A percentile compares a stretch with the other conserved stretches of the same genome.
Conservation (phyloP, 2,329 filamentous ascomycete genomes). For the Claviceps quebecensis region DNA sequence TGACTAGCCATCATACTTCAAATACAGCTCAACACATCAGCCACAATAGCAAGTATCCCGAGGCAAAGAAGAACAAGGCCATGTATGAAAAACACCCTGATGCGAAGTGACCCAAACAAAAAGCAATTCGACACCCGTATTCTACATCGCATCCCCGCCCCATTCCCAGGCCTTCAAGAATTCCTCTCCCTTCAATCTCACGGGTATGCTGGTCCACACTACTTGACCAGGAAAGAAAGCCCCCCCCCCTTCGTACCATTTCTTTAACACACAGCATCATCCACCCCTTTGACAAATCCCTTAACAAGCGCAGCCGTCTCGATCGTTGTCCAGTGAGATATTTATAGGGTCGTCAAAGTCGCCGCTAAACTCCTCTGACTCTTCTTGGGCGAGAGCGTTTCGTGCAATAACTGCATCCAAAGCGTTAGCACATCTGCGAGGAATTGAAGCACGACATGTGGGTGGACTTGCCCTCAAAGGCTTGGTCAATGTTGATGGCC, state of each 20-base stretch:
- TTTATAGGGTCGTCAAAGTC: constrained; percentile 98
- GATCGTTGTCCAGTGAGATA: constrained; percentile 88
- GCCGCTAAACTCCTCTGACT: constrained; percentile 92
- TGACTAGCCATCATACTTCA: not conserved
- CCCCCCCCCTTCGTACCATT: not conserved
- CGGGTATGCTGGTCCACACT: constrained; percentile 6
- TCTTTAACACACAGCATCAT: not conserved
- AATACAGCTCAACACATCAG: not conserved
- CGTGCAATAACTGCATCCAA: constrained; percentile 66
- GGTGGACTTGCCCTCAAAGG: constrained; percentile 44
- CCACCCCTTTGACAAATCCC: not conserved
- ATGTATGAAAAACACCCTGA: constrained; percentile 3
- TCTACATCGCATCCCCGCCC: constrained; percentile 6
- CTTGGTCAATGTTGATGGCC: constrained; percentile 89
- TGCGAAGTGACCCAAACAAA: constrained; percentile 3
- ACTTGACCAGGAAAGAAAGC: not conserved
- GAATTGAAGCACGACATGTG: not conserved
- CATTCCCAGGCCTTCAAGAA: not conserved
- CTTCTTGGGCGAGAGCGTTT: constrained; percentile 90
- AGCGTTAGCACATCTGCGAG: not conserved
- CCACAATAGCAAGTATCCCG: not conserved
- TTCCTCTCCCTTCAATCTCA: constrained; percentile 2
- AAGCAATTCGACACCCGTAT: constrained; percentile 7
- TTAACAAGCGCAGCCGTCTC: constrained; percentile 88
- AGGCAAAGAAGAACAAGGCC: not conserved